Evolutionary conservation across 257 asterid genomes (phyloP).

Genomic region (Solanum boliviense): DNA sequence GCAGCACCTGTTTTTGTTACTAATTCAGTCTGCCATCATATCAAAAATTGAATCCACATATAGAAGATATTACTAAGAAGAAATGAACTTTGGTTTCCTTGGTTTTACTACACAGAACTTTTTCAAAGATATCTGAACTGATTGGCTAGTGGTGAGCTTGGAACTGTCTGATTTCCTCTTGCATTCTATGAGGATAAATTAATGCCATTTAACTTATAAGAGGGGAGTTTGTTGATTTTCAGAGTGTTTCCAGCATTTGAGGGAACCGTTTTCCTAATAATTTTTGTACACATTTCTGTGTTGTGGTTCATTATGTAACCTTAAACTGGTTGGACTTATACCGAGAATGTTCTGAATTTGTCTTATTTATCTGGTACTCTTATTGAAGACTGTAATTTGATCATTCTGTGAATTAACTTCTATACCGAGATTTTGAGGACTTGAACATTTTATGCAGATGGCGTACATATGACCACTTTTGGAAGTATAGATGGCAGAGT

Average conservation of each 20-base stretch:
- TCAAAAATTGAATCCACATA: not conserved
- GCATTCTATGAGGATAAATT: not conserved
- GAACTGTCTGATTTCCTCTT: not conserved
- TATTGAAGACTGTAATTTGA: not conserved
- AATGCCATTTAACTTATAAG: not conserved
- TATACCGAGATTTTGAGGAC: not conserved
- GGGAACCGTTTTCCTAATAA: not conserved
- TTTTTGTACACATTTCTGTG: not conserved
- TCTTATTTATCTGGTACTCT: not conserved
- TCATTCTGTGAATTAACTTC: not conserved
- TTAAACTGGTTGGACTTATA: not conserved
- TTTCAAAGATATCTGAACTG: not conserved
- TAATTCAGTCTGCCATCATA: not conserved
- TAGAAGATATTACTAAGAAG: not conserved
- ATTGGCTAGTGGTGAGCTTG: not conserved
- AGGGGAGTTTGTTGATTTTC: not conserved
- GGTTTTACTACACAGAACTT: not conserved
- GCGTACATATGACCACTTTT: not conserved
- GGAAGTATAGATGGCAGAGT: slow-evolving; percentile 17
- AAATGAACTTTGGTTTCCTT: not conserved
- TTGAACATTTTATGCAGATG: slow-evolving; percentile 11
- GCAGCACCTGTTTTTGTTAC: not conserved
- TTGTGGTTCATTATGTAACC: not conserved
- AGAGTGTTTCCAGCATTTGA: not conserved
- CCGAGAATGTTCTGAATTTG: not conserved